These are phyloP conservation scores for Gossypium gossypioides DNA, from an alignment of 441 rosid genomes.

Conservation along the genomic window DNA sequence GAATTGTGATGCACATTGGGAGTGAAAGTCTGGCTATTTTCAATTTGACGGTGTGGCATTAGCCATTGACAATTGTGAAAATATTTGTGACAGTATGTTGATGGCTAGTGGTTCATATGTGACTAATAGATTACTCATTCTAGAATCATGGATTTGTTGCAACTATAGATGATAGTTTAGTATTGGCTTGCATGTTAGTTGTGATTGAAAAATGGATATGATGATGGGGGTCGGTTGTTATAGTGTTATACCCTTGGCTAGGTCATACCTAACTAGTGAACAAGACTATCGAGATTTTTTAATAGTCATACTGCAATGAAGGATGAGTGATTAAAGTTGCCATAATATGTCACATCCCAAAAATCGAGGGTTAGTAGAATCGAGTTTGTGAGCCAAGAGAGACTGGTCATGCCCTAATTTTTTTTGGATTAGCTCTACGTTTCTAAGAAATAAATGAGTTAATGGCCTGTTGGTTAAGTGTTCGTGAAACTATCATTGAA, in stretches of 20 bases:
- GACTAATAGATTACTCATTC: background rate
- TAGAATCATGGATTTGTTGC: background rate
- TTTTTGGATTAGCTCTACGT: background rate
- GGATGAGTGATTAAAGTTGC: background rate
- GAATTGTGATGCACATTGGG: background rate
- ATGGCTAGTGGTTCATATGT: background rate
- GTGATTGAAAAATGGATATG: background rate
- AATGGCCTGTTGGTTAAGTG: background rate
- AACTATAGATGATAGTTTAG: background rate
- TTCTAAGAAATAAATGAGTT: background rate
- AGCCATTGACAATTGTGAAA: background rate
- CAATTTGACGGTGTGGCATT: background rate
- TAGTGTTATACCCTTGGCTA: background rate
- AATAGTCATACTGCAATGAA: too few relatives aligned
- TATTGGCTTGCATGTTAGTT: background rate
- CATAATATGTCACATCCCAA: background rate
- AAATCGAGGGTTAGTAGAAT: background rate
- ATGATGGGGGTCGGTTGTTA: background rate
- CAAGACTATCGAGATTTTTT: background rate
- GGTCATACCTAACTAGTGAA: background rate
- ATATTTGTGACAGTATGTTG: background rate
- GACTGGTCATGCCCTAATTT: background rate
- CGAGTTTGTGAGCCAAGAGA: background rate
- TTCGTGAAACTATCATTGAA: background rate
- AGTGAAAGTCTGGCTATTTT: background rate